A percentile compares a stretch with the other conserved stretches of the same genome.
Evolutionary conservation across 139 green algal genomes (phyloP).

Genomic region (Chlamydomonas sp.): DNA sequence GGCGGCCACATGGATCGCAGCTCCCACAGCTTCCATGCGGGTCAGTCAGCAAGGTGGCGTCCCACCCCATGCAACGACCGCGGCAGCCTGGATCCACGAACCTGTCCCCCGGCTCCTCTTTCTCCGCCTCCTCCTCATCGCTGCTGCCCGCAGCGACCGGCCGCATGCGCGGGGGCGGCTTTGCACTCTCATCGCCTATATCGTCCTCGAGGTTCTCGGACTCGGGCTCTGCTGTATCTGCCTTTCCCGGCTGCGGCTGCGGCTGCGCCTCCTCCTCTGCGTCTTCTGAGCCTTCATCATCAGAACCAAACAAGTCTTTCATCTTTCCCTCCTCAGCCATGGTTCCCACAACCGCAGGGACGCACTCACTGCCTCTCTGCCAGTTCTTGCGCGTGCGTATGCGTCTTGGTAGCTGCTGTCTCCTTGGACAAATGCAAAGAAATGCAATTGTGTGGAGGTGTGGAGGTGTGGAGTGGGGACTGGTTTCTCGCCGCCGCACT

Average conservation of each 20-base stretch:
- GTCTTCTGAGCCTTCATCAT: constrained; percentile 1
- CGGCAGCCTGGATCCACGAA: not conserved
- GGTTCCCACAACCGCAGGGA: too few species aligned
- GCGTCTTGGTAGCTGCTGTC: too few species aligned
- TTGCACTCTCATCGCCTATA: not conserved
- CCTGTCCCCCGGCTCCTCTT: constrained; percentile 1
- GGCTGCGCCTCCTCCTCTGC: not conserved
- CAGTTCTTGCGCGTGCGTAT: too few species aligned
- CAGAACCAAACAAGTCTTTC: constrained; percentile 6
- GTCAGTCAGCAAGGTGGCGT: too few species aligned
- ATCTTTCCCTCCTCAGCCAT: constrained; percentile 1
- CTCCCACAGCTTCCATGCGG: too few species aligned
- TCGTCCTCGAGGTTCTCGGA: constrained; percentile 5
- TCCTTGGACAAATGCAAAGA: too few species aligned
- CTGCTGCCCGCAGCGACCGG: not conserved
- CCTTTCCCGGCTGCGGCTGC: not conserved
- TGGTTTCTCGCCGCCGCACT: too few species aligned
- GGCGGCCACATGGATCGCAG: too few species aligned
- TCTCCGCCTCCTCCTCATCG: not conserved
- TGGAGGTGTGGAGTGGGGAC: too few species aligned
- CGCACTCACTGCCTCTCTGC: too few species aligned
- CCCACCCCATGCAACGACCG: too few species aligned
- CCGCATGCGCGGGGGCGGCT: not conserved
- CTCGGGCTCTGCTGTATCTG: not conserved
- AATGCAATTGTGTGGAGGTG: too few species aligned